Evolutionary conservation across 1,139 yeast species (phyloP).

Genomic region (Insectozyma bohioensis): DNA sequence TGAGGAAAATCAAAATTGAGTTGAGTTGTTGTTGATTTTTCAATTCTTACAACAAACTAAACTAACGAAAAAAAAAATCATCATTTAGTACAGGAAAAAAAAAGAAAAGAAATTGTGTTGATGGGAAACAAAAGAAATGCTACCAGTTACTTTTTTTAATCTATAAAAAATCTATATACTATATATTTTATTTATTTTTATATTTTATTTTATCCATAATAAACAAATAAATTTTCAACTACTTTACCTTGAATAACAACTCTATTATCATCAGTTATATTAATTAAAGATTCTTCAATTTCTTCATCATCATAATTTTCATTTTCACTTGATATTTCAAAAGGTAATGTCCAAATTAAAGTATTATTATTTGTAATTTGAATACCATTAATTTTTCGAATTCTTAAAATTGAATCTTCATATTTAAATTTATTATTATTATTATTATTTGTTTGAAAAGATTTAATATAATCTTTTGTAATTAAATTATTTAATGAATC

Average conservation of each 20-base stretch:
- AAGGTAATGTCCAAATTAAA: conserved; percentile 32
- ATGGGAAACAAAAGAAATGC: too few species aligned
- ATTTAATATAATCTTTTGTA: conserved; percentile 24
- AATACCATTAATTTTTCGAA: conserved; percentile 38
- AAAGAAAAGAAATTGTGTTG: too few species aligned
- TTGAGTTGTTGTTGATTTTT: too few species aligned
- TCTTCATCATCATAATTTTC: too few species aligned
- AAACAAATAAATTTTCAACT: conserved; percentile 36
- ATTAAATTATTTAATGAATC: conserved; percentile 30
- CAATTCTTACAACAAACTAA: too few species aligned
- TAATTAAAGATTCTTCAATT: conserved; percentile 15
- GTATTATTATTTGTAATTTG: conserved; percentile 21
- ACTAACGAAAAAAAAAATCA: too few species aligned
- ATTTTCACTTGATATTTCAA: too few species aligned
- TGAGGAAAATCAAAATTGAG: too few species aligned
- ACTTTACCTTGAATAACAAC: conserved; percentile 33
- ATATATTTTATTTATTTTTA: background rate
- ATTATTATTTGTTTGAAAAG: conserved; percentile 13
- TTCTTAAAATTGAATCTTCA: conserved; percentile 22
- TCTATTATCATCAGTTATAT: conserved; percentile 26
- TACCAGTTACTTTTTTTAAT: too few species aligned
- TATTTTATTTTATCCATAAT: conserved; percentile 16
- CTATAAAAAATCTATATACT: conserved; percentile 2
- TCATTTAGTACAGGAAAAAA: too few species aligned
- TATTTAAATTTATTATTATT: conserved; percentile 1